Evolutionary conservation across 2,329 filamentous ascomycete species (phyloP).

Genomic region (Cryphonectria japonica): DNA sequence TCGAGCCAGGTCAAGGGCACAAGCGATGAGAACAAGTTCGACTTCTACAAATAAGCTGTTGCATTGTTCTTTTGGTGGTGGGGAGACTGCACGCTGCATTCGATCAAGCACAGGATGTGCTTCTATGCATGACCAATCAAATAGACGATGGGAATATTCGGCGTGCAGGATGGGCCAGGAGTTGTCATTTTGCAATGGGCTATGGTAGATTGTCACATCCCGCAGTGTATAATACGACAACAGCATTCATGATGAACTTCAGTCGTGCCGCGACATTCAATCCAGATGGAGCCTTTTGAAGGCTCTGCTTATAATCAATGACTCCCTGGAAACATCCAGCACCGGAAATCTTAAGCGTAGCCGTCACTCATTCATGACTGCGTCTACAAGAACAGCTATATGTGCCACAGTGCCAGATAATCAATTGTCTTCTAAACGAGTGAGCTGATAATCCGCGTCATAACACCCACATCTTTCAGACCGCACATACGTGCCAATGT

Average conservation of each 20-base stretch:
- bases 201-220: slow-evolving; percentile 12
- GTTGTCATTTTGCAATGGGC: background rate
- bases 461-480: background rate
- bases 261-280: background rate
- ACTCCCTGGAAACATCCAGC: background rate
- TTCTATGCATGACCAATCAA: background rate
- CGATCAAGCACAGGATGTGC: background rate
- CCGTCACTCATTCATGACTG: background rate
- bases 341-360: background rate
- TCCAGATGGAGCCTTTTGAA: background rate
- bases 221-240: slow-evolving; percentile 31
- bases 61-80: background rate
- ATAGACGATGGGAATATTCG: slow-evolving; percentile 1
- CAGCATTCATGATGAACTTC: slow-evolving; percentile 13
- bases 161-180: background rate
- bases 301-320: background rate
- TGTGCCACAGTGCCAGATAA: background rate
- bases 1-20: slow-evolving; percentile 91
- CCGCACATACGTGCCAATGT: background rate
- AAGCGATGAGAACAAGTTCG: slow-evolving; percentile 73
- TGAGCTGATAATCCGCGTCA: background rate
- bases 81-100: slow-evolving; percentile 12
- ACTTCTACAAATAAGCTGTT: slow-evolving; percentile 79
- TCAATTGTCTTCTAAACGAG: background rate
- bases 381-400: background rate